These are phyloP conservation scores for Clathrus columnatus DNA, from an alignment of 768 basidiomycete genomes.

Conservation along the genomic window DNA sequence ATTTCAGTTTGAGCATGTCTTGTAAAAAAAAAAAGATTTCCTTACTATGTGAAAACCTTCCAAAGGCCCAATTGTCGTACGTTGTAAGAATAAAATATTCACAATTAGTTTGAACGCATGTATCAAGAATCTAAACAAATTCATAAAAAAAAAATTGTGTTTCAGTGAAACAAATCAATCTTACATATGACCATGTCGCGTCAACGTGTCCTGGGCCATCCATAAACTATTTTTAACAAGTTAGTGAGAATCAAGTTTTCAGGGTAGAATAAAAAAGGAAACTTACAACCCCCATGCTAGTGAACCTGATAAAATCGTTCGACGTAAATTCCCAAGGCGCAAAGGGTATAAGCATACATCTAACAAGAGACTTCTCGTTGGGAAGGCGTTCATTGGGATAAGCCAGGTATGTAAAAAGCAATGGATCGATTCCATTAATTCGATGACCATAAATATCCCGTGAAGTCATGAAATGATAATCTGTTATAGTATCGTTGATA, in stretches of 20 bases:
- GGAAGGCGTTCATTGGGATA: not conserved
- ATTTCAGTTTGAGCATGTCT: not conserved
- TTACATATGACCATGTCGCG: constrained; percentile 8
- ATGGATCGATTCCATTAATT: not conserved
- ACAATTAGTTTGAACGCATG: not conserved
- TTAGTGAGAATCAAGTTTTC: not conserved
- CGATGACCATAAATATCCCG: not conserved
- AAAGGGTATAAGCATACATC: not conserved
- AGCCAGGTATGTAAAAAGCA: not conserved
- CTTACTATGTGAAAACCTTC: constrained; percentile 4
- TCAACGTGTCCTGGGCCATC: not conserved
- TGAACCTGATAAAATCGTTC: constrained; percentile 1
- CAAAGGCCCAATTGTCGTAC: constrained; percentile 7
- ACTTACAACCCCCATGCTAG: not conserved
- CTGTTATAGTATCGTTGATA: not conserved
- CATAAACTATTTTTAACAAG: not conserved
- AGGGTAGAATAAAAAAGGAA: not conserved
- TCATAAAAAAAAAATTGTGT: not conserved
- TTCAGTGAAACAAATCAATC: not conserved
- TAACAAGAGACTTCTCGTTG: not conserved
- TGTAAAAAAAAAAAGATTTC: not conserved
- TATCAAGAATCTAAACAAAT: not conserved
- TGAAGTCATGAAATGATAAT: not conserved
- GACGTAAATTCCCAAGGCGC: constrained; percentile 4
- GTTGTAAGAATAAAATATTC: constrained; percentile 5